Evolutionary conservation across 108 stramenopile species (phyloP).

Genomic region (Cylindrotheca fusiformis): DNA sequence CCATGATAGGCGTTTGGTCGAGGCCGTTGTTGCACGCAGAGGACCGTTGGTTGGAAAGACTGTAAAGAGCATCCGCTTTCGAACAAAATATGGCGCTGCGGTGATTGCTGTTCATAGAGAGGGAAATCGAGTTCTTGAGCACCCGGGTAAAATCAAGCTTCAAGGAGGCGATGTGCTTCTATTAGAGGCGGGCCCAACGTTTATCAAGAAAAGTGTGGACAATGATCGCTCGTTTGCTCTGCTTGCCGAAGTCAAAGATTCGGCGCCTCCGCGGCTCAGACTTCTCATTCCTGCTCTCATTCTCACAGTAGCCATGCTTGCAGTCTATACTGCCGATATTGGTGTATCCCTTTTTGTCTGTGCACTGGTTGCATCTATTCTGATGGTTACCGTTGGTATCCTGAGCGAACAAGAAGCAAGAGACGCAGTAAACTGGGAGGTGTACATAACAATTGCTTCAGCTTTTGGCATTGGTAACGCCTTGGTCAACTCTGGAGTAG

Average conservation of each 20-base stretch:
- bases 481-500: slow-evolving; percentile 76
- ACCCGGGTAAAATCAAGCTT: slow-evolving; percentile 79
- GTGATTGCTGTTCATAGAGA: slow-evolving; percentile 86
- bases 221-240: slow-evolving; percentile 75
- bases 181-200: slow-evolving; percentile 82
- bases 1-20: slow-evolving; percentile 74
- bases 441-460: slow-evolving; percentile 73
- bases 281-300: slow-evolving; percentile 65
- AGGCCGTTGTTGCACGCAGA: slow-evolving; percentile 76
- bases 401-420: slow-evolving; percentile 81
- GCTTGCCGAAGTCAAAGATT: slow-evolving; percentile 80
- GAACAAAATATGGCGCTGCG: slow-evolving; percentile 80
- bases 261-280: slow-evolving; percentile 71
- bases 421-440: slow-evolving; percentile 80
- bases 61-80: slow-evolving; percentile 66
- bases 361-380: slow-evolving; percentile 50
- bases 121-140: slow-evolving; percentile 72
- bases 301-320: slow-evolving; percentile 54
- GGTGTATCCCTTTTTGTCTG: slow-evolving; percentile 54
- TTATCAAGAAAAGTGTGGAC: slow-evolving; percentile 52
- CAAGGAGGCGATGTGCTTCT: slow-evolving; percentile 82
- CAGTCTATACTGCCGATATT: slow-evolving; percentile 44
- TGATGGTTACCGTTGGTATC: slow-evolving; percentile 70
- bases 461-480: slow-evolving; percentile 85
- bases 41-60: slow-evolving; percentile 79